phyloP scores from a whole-genome alignment of 257 asterid species.

The Penstemon eatonii region DNA sequence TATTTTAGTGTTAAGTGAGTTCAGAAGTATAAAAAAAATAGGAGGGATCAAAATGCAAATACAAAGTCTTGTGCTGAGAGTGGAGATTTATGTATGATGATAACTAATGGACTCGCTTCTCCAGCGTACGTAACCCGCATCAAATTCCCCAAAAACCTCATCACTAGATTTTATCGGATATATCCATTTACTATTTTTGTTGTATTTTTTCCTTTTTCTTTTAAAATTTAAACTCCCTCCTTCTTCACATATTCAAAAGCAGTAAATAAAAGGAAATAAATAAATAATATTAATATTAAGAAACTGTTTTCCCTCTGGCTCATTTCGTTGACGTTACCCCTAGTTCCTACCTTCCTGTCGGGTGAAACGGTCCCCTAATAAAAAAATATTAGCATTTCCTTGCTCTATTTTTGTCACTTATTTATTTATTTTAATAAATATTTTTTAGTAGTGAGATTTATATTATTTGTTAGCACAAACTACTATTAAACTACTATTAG shows the following conservation, averaged over 20 bases:
- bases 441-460: not conserved
- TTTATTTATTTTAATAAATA: not conserved
- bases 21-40: not conserved
- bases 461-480: not conserved
- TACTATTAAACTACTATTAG: too few species aligned
- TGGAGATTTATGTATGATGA: conserved; percentile 5
- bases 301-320: conserved; percentile 29
- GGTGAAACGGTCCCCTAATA: conserved; percentile 28
- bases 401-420: not conserved
- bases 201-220: too few species aligned
- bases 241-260: too few species aligned
- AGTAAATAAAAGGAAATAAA: too few species aligned
- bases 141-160: not conserved
- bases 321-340: conserved; percentile 25
- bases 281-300: too few species aligned
- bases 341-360: conserved; percentile 20
- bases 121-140: conserved; percentile 20
- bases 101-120: conserved; percentile 27
- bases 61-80: conserved; percentile 13
- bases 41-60: conserved; percentile 31
- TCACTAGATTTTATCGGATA: not conserved
- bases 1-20: too few species aligned
- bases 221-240: too few species aligned
- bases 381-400: conserved; percentile 16
- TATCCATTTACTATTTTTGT: too few species aligned